Evolutionary conservation across 352 stramenopile genomes (phyloP), one percentile per base, ranked within the genome.

Genomic region (Aphanomyces invadans): DNA sequence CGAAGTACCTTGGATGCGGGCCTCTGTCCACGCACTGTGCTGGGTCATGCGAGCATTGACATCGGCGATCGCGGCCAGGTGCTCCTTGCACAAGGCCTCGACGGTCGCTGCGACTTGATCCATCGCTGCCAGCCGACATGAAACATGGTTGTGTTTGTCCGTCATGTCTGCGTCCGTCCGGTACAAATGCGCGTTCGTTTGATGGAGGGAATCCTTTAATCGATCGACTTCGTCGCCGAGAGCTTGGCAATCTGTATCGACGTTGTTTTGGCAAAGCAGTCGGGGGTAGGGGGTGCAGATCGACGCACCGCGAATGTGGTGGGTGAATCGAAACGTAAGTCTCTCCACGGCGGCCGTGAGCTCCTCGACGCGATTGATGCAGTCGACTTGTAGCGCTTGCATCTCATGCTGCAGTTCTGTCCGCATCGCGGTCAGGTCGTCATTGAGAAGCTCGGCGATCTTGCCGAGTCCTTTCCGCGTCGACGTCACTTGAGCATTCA

Each of bases 241-340:
- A 15, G 32, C 39, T 31, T 64, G 55, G 55, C 55, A 64, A 38
- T 64, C 55, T 64, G n/a, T n/a, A n/a, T n/a, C n/a, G n/a, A n/a
- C n/a, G n/a, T n/a, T n/a, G n/a, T n/a, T n/a, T n/a, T n/a, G n/a
- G n/a, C n/a, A n/a, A n/a, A n/a, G n/a, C n/a, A n/a, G n/a, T n/a
- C n/a, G n/a, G n/a, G n/a, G n/a, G n/a, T n/a, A n/a, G n/a, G n/a
- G n/a, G n/a, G n/a, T n/a, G n/a, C n/a, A n/a, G 12, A 32, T 28
- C 28, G n/a, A 25, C 4, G 12, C 19, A 51, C 55, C 55, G 23
- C 39, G 55, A 33, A 64, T 49, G 26, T 52, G 33, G 36, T 52
- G 36, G 7, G 32, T 23, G n/a, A 64, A 51, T 9, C 36, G 31
- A 45, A 64, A 64, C 23, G 21, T 25, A 26, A 64, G 55, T 3